Percentiles rank a stretch among this genome's conserved stretches.
Evolutionary conservation across 2,329 filamentous ascomycete genomes (phyloP).

Genomic region (Simplicillium sp.): DNA sequence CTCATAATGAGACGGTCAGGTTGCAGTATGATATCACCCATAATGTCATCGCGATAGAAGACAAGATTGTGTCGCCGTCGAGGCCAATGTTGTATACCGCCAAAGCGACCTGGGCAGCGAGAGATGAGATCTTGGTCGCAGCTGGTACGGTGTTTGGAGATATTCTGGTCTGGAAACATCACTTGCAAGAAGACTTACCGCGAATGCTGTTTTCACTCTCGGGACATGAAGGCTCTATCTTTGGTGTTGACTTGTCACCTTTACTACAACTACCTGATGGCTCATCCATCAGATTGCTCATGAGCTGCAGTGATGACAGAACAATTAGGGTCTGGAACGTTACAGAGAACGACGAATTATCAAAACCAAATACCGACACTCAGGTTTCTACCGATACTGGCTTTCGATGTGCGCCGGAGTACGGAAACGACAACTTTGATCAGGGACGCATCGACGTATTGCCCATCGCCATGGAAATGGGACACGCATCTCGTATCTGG

Average conservation of each 20-base stretch:
- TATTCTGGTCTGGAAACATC: constrained; percentile 78
- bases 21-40: constrained; percentile 25
- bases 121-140: constrained; percentile 59
- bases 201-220: constrained; percentile 45
- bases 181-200: constrained; percentile 16
- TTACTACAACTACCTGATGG: constrained; percentile 29
- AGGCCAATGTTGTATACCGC: constrained; percentile 85
- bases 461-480: constrained; percentile 67
- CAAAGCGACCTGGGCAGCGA: constrained; percentile 54
- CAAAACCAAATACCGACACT: too few relatives aligned
- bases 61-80: constrained; percentile 51
- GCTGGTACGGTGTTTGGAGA: constrained; percentile 93
- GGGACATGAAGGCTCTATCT: constrained; percentile 87
- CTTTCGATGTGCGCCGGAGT: constrained; percentile 33
- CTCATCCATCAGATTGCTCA: constrained; percentile 52
- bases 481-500: constrained; percentile 87
- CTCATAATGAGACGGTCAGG: constrained; percentile 72
- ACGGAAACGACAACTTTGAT: constrained; percentile 12
- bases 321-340: constrained; percentile 87
- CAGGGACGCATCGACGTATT: constrained; percentile 14
- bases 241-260: constrained; percentile 73
- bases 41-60: constrained; percentile 30
- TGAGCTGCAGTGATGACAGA: constrained; percentile 90
- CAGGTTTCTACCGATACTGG: constrained; percentile 46
- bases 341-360: constrained; percentile 33